Conservation (phyloP, 495 filamentous ascomycete genomes). For the Daldinia vernicosa region DNA sequence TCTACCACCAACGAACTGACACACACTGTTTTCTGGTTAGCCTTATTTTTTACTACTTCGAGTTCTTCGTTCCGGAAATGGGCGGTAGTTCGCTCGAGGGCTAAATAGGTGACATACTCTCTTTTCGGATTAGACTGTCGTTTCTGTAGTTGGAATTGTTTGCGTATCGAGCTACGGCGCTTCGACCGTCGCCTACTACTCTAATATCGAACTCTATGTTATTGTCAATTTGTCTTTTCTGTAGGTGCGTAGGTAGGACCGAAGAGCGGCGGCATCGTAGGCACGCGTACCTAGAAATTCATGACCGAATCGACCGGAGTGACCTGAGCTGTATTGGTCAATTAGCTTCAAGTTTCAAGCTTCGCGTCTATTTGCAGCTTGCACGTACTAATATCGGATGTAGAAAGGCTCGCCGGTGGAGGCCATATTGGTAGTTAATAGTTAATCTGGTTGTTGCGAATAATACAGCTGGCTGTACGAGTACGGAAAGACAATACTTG, state of each 20-base stretch:
- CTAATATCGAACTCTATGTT: slow-evolving; percentile 93
- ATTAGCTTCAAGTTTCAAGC: slow-evolving; percentile 45
- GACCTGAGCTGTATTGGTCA: slow-evolving; percentile 77
- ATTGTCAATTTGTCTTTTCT: slow-evolving; percentile 40
- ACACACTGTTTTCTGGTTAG: slow-evolving; percentile 72
- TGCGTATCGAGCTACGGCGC: slow-evolving; percentile 93
- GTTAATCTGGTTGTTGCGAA: slow-evolving; percentile 1
- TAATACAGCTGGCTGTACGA: not conserved
- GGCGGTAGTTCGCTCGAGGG: not conserved
- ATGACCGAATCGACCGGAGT: slow-evolving; percentile 97
- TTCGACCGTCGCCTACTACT: slow-evolving; percentile 90
- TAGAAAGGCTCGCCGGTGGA: slow-evolving; percentile 82
- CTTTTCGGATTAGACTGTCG: slow-evolving; percentile 98
- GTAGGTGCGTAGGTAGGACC: not conserved
- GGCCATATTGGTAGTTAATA: slow-evolving; percentile 31
- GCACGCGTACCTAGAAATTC: slow-evolving; percentile 85
- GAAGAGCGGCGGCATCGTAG: not conserved
- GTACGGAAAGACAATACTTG: slow-evolving; percentile 5
- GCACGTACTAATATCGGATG: slow-evolving; percentile 91
- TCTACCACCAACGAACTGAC: slow-evolving; percentile 91
- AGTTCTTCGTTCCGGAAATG: not conserved
- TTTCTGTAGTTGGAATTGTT: slow-evolving; percentile 99
- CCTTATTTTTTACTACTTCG: not conserved
- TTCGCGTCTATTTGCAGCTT: not conserved
- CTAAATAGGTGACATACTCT: slow-evolving; percentile 73